Evolutionary conservation across 306 rosid genomes (phyloP).

Genomic region (Astragalus membranaceus): DNA sequence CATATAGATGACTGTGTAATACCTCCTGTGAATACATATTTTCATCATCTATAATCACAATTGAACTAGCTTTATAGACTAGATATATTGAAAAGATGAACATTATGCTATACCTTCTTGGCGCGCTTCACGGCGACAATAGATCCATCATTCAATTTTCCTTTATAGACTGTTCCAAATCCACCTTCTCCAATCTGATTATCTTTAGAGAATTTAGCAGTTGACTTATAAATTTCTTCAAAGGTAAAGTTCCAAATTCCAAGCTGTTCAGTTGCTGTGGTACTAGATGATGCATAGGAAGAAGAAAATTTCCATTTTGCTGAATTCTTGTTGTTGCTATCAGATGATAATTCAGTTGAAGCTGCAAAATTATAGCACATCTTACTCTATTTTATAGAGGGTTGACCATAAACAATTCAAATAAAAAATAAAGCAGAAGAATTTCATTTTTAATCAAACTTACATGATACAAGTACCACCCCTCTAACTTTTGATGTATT

Average conservation of each 20-base stretch:
- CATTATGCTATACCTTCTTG: conserved; percentile 44
- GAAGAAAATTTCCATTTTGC: conserved; percentile 43
- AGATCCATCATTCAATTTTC: conserved; percentile 67
- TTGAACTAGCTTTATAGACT: too few species aligned
- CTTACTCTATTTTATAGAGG: background rate
- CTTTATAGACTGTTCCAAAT: conserved; percentile 82
- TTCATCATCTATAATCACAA: background rate
- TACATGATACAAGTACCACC: conserved; percentile 40
- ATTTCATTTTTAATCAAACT: conserved; percentile 15
- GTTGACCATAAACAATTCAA: conserved; percentile 6
- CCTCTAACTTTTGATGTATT: conserved; percentile 25
- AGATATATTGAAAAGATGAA: too few species aligned
- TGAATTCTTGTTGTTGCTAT: conserved; percentile 40
- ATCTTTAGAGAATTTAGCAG: conserved; percentile 57
- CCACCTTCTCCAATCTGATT: conserved; percentile 76
- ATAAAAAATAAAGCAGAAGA: background rate
- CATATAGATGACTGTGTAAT: conserved; percentile 35
- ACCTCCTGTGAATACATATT: conserved; percentile 41
- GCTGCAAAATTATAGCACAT: conserved; percentile 30
- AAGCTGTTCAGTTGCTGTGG: conserved; percentile 49
- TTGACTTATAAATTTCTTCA: conserved; percentile 76
- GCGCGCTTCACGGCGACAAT: conserved; percentile 85
- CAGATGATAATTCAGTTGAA: conserved; percentile 53
- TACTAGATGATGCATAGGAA: conserved; percentile 48
- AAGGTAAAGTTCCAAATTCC: conserved; percentile 45